Conservation (phyloP, 2,329 filamentous ascomycete species). For the Curvularia verruculosa region DNA sequence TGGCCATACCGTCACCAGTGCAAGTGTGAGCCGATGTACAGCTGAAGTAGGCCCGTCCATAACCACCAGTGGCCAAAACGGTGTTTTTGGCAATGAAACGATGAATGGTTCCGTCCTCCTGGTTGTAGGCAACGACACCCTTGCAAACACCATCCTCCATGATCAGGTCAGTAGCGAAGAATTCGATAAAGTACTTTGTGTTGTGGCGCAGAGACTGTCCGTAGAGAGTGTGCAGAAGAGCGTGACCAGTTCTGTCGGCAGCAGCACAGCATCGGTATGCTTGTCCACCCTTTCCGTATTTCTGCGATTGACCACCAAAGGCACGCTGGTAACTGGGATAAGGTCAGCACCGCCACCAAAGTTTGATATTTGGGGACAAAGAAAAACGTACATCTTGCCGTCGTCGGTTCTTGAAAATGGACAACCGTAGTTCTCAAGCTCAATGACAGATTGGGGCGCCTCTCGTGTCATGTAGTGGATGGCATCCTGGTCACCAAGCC, state of each 20-base stretch:
- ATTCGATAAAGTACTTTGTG: slow-evolving; percentile 99
- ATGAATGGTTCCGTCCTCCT: slow-evolving; percentile 97
- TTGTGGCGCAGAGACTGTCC: slow-evolving; percentile 96
- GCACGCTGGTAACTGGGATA: slow-evolving; percentile 84
- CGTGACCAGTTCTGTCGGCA: slow-evolving; percentile 95
- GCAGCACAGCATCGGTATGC: slow-evolving; percentile 97
- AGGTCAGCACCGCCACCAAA: slow-evolving; percentile 14
- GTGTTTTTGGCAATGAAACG: slow-evolving; percentile 97
- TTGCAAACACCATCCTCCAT: slow-evolving; percentile 98
- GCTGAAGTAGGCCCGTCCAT: slow-evolving; percentile 97
- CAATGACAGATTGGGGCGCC: slow-evolving; percentile 87
- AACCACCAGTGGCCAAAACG: slow-evolving; percentile 94
- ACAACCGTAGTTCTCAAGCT: slow-evolving; percentile 96
- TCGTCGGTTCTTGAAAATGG: slow-evolving; percentile 97
- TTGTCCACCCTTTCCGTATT: slow-evolving; percentile 95
- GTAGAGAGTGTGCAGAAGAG: slow-evolving; percentile 97
- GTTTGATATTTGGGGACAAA: not conserved
- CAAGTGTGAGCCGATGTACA: slow-evolving; percentile 98
- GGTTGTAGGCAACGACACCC: slow-evolving; percentile 96
- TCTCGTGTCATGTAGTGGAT: slow-evolving; percentile 99
- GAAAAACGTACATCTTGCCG: slow-evolving; percentile 75
- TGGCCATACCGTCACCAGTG: slow-evolving; percentile 98
- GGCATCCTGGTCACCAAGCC: slow-evolving; percentile 95
- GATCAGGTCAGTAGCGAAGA: slow-evolving; percentile 94
- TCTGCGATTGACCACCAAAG: slow-evolving; percentile 95